phyloP scores from a whole-genome alignment of 1,284 basidiomycete genomes.

The Cryptococcus neoformans region DNA sequence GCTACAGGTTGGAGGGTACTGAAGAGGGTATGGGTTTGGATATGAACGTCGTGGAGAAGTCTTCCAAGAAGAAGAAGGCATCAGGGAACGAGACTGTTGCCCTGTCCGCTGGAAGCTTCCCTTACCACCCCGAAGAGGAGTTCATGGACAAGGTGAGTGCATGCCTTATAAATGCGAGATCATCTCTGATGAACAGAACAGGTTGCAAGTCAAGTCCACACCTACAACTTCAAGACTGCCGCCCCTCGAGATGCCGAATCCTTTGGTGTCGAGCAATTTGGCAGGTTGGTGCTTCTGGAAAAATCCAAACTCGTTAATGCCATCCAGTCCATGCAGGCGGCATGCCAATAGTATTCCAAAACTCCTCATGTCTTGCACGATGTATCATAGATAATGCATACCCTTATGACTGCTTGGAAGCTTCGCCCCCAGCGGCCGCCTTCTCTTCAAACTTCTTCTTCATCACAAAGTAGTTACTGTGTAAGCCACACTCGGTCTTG shows the following conservation, averaged over 20 bases:
- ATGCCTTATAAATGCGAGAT: neutral
- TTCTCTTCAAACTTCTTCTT: slow-evolving; percentile 47
- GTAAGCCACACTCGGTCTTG: slow-evolving; percentile 95
- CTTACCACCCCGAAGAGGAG: slow-evolving; percentile 85
- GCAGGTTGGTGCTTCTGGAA: slow-evolving; percentile 68
- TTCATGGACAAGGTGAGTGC: slow-evolving; percentile 61
- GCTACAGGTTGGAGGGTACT: slow-evolving; percentile 44
- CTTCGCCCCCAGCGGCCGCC: neutral
- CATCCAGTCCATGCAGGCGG: slow-evolving; percentile 48
- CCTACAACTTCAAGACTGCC: slow-evolving; percentile 64
- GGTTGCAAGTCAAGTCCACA: slow-evolving; percentile 61
- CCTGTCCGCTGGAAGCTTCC: slow-evolving; percentile 51
- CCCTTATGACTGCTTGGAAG: neutral
- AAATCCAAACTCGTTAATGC: slow-evolving; percentile 39
- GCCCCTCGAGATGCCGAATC: slow-evolving; percentile 65
- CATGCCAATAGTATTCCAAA: slow-evolving; percentile 19
- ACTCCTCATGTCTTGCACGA: neutral
- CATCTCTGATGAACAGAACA: slow-evolving; percentile 33
- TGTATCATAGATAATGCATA: neutral
- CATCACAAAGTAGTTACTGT: slow-evolving; percentile 73
- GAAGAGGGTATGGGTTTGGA: slow-evolving; percentile 44
- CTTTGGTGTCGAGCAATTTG: slow-evolving; percentile 76
- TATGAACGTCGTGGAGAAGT: slow-evolving; percentile 28
- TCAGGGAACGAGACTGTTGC: slow-evolving; percentile 6
- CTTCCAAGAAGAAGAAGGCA: slow-evolving; percentile 15